Evolutionary conservation across 768 basidiomycete genomes (phyloP), one percentile per base, ranked within the genome.

Genomic region (Leucocoprinus sp.): DNA sequence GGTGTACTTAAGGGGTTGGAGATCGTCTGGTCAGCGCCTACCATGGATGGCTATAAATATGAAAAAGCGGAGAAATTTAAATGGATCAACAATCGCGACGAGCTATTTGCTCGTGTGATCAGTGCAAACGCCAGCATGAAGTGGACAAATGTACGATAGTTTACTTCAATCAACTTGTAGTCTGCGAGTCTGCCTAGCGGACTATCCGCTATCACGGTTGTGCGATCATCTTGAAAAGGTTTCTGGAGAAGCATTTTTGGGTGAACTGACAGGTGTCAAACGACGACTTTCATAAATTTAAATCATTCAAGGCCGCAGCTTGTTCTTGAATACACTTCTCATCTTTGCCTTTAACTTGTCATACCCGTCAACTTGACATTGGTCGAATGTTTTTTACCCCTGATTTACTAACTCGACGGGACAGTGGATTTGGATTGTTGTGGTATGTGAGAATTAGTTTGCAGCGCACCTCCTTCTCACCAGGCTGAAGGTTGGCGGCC

Each of bases 351-450:
- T n/a, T 11, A 27, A 27, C 26, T 5, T 5, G 11, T 14, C 31
- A 11, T 14, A 14, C 11, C 35, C 40, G 38, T 21, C 28, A 50
- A 41, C 39, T 31, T 43, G 33, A 41, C 24, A 45, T 22, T 35
- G 38, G 34, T 19, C n/a, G 15, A 14, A 91, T 95, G 91, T 95
- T 95, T 69, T 95, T 90, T 62, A 78, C 87, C 34, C 70, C 83
- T 5, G 90, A 93, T 41, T 64, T 93, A 3, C 68, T 95, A 19
- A 77, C 84, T 15, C 81, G 76, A 54, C 71, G 90, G 49, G 89
- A 93, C 54, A 89, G 83, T 53, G 88, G 91, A 11, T 92, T 88
- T 56, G 92, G 91, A 47, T 75, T 92, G n/a, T 69, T 91, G 15
- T 92, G 89, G 89, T 88, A 48, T 19, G 22, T 41, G 1, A 26